Conservation (phyloP, 2,329 filamentous ascomycete species). For the Diaporthe citrichinensis region DNA sequence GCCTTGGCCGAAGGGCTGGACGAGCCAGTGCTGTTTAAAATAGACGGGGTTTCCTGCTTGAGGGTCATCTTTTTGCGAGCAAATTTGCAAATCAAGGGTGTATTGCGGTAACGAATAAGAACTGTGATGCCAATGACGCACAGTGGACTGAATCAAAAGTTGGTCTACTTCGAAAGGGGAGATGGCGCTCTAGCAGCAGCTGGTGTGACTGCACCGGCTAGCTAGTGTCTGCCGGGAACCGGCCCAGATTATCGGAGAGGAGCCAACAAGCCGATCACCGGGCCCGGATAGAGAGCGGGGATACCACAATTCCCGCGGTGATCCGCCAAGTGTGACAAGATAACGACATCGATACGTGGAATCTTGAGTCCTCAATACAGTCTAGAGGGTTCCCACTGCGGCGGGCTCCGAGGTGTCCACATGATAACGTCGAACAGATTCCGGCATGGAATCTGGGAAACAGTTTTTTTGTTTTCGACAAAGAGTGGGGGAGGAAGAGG, state of each 20-base stretch:
- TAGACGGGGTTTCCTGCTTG: not conserved
- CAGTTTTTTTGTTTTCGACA: too few relatives aligned
- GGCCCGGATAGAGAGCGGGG: slow-evolving; percentile 15
- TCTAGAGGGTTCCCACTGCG: not conserved
- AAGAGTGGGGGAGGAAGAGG: not conserved
- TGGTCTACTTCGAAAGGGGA: not conserved
- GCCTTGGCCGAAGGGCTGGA: not conserved
- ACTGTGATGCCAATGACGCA: not conserved
- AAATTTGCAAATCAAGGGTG: not conserved
- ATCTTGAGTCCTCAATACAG: not conserved
- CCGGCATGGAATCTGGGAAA: not conserved
- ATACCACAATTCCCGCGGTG: not conserved
- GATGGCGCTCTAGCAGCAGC: not conserved
- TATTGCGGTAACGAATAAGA: not conserved
- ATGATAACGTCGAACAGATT: not conserved
- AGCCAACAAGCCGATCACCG: slow-evolving; percentile 26
- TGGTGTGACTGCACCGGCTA: not conserved
- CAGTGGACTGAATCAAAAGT: not conserved
- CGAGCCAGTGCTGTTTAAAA: too few relatives aligned
- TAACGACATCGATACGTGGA: not conserved
- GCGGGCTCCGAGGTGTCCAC: slow-evolving; percentile 5
- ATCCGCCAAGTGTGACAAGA: slow-evolving; percentile 1
- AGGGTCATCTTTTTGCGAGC: slow-evolving; percentile 5
- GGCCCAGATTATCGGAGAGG: slow-evolving; percentile 13
- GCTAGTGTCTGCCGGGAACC: not conserved